These are phyloP conservation scores for Whalleya microplaca DNA, from an alignment of 2,329 filamentous ascomycete species.

Conservation along the genomic window DNA sequence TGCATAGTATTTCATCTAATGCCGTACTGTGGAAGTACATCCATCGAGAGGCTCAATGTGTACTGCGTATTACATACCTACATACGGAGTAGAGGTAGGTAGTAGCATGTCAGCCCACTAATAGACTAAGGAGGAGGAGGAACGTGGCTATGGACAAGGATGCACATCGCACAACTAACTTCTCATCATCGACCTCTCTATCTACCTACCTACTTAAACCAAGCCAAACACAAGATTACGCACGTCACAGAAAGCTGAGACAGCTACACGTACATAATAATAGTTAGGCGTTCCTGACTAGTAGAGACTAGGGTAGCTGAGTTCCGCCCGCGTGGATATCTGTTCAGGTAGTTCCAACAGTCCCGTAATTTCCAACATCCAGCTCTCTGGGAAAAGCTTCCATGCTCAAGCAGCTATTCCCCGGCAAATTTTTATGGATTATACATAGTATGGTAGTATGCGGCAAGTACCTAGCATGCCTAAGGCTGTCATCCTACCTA, in stretches of 20 bases:
- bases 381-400: background rate
- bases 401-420: background rate
- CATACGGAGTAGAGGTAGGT: too few relatives aligned
- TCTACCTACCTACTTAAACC: slow-evolving; percentile 6
- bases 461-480: background rate
- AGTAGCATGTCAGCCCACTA: too few relatives aligned
- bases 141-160: background rate
- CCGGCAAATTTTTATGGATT: background rate
- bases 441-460: background rate
- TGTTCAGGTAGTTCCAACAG: background rate
- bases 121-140: background rate
- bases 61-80: too few relatives aligned
- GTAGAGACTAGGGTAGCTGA: slow-evolving; percentile 13
- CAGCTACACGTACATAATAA: slow-evolving; percentile 6
- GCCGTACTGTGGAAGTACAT: background rate
- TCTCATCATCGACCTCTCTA: too few relatives aligned
- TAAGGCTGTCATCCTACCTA: background rate
- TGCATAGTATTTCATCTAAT: slow-evolving; percentile 1
- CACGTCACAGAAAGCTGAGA: slow-evolving; percentile 18
- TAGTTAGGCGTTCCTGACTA: slow-evolving; percentile 20
- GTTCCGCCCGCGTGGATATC: slow-evolving; percentile 19
- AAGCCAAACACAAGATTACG: slow-evolving; percentile 8
- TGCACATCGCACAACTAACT: background rate
- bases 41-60: too few relatives aligned
- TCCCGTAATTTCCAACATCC: background rate